Conservation (phyloP, 192 early-diverging fungal species). For the Chytriomyces hyalinus region DNA sequence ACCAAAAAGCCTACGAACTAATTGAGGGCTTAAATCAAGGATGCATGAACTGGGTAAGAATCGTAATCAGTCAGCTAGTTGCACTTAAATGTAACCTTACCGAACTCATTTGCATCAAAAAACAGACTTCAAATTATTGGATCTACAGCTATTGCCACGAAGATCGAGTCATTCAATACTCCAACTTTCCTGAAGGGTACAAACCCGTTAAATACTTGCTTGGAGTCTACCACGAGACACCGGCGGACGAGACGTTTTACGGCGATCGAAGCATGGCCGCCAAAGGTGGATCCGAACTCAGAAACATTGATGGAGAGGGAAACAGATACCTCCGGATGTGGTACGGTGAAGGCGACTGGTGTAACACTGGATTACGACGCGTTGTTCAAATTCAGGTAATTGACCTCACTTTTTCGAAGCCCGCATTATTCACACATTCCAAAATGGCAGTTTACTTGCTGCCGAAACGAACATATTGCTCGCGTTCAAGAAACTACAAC, state of each 20-base stretch:
- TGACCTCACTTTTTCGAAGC: not conserved
- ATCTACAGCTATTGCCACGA: slow-evolving; percentile 86
- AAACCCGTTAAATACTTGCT: slow-evolving; percentile 29
- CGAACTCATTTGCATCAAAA: no score
- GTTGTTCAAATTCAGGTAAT: slow-evolving; percentile 64
- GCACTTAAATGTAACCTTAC: not conserved
- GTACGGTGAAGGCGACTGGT: slow-evolving; percentile 77
- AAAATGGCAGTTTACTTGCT: slow-evolving; percentile 77
- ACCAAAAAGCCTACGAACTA: slow-evolving; percentile 6
- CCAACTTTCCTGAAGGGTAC: slow-evolving; percentile 37
- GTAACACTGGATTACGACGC: slow-evolving; percentile 72
- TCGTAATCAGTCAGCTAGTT: not conserved
- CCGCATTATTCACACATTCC: not conserved
- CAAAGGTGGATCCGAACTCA: slow-evolving; percentile 38
- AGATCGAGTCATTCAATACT: slow-evolving; percentile 66
- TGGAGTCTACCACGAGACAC: slow-evolving; percentile 17
- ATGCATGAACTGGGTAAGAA: slow-evolving; percentile 19
- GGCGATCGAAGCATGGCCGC: slow-evolving; percentile 41
- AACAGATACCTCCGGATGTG: slow-evolving; percentile 68
- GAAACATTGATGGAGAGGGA: slow-evolving; percentile 46
- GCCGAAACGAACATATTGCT: slow-evolving; percentile 68
- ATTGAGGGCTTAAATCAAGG: not conserved
- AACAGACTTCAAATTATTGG: slow-evolving; percentile 66
- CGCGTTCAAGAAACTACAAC: slow-evolving; percentile 66
- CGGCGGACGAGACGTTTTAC: not conserved